Percentiles rank a stretch among this genome's conserved stretches.
phyloP scores from a whole-genome alignment of 768 basidiomycete genomes.

The Mycena alexandri region DNA sequence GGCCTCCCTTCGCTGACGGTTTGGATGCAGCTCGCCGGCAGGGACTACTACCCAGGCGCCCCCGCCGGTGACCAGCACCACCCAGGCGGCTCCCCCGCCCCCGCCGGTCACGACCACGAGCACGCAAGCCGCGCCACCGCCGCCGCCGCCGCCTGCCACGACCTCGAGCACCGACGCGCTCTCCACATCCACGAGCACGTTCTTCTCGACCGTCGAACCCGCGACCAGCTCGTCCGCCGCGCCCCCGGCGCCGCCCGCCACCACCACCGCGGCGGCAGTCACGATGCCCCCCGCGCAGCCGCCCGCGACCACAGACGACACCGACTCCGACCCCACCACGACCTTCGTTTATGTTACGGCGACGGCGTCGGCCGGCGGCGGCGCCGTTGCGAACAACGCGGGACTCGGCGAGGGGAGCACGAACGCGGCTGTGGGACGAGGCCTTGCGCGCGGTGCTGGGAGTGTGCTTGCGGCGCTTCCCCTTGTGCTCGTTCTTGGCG shows the following conservation, averaged over 20 bases:
- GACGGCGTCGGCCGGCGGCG: neutral
- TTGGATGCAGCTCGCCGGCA: too few species aligned
- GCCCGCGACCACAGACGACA: too few species aligned
- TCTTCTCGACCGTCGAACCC: conserved; percentile 11
- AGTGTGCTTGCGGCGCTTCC: neutral
- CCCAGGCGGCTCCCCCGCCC: neutral
- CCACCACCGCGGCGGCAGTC: too few species aligned
- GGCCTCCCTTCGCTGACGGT: too few species aligned
- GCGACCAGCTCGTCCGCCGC: neutral
- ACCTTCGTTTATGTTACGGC: neutral
- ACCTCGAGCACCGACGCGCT: too few species aligned
- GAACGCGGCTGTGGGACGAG: too few species aligned
- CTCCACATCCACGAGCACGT: conserved; percentile 20
- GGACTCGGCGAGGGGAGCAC: neutral
- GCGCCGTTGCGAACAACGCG: neutral
- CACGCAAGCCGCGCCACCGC: too few species aligned
- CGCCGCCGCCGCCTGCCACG: too few species aligned
- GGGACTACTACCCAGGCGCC: neutral
- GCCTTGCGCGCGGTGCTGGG: too few species aligned
- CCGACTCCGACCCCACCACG: neutral
- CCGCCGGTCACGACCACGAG: conserved; percentile 2
- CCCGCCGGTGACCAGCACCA: neutral
- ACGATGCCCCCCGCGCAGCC: too few species aligned
- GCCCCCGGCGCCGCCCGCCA: neutral
- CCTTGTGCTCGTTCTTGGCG: neutral